phyloP scores from a whole-genome alignment of 768 basidiomycete species.

The Suillus subluteus region DNA sequence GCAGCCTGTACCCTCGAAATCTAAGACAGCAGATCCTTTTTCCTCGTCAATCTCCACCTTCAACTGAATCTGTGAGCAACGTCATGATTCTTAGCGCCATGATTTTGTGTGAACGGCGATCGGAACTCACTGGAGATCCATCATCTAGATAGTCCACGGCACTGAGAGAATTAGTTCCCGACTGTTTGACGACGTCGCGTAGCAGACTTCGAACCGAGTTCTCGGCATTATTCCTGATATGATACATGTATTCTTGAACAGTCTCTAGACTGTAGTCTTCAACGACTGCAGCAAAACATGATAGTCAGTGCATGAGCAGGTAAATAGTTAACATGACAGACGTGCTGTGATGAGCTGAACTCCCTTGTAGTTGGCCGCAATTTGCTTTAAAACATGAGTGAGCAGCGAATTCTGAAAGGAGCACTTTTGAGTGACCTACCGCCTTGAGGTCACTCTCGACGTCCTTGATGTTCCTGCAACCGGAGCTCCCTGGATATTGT shows the following conservation, averaged over 20 bases:
- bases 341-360: constrained; percentile 82
- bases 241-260: constrained; percentile 93
- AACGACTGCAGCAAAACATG: constrained; percentile 55
- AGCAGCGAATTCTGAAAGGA: neutral
- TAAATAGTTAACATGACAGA: constrained; percentile 36
- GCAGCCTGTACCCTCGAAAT: constrained; percentile 83
- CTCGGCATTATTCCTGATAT: constrained; percentile 90
- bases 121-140: constrained; percentile 68
- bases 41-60: constrained; percentile 75
- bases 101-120: neutral
- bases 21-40: constrained; percentile 78
- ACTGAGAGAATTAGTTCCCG: constrained; percentile 64
- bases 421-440: constrained; percentile 44
- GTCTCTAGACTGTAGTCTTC: constrained; percentile 83
- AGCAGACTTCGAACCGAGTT: constrained; percentile 82
- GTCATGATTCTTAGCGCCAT: constrained; percentile 5
- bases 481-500: constrained; percentile 82
- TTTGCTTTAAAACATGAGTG: constrained; percentile 59
- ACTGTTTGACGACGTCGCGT: constrained; percentile 69
- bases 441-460: constrained; percentile 94
- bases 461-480: constrained; percentile 84
- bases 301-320: constrained; percentile 14
- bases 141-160: constrained; percentile 88
- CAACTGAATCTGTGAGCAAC: constrained; percentile 61
- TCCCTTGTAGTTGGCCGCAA: constrained; percentile 93